A percentile compares a stretch with the other conserved stretches of the same genome.
These are phyloP conservation scores for Diaporthe sp. DNA, from an alignment of 2,329 filamentous ascomycete genomes.

Conservation along the genomic window DNA sequence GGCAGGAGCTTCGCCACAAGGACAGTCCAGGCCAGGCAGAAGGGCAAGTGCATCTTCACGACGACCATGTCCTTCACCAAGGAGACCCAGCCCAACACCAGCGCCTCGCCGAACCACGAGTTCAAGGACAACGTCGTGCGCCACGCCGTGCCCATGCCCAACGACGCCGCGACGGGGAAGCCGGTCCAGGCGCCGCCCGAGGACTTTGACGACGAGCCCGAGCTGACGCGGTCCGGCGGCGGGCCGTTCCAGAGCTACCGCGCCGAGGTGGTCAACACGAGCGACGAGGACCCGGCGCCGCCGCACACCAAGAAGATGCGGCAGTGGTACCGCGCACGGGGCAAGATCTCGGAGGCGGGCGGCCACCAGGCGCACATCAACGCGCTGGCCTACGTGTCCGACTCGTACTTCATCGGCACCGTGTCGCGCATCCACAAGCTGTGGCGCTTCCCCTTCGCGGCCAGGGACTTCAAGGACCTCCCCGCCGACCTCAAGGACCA, in stretches of 20 bases:
- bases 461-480: conserved; percentile 67
- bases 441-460: conserved; percentile 76
- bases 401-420: conserved; percentile 94
- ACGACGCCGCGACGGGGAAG: conserved; percentile 49
- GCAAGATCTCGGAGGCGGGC: conserved; percentile 79
- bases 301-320: conserved; percentile 77
- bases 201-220: conserved; percentile 60
- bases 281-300: conserved; percentile 54
- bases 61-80: conserved; percentile 91
- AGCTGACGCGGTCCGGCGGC: conserved; percentile 64
- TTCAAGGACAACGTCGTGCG: conserved; percentile 62
- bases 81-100: conserved; percentile 65
- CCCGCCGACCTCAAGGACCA: conserved; percentile 56
- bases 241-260: conserved; percentile 63
- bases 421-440: conserved; percentile 85
- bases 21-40: conserved; percentile 95
- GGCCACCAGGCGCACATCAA: conserved; percentile 86
- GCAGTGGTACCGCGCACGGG: conserved; percentile 82
- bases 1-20: conserved; percentile 91
- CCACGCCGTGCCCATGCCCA: conserved; percentile 76
- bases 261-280: conserved; percentile 57
- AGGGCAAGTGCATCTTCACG: conserved; percentile 92
- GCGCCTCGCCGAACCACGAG: conserved; percentile 33
- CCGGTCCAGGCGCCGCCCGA: conserved; percentile 52
- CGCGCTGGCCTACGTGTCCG: conserved; percentile 93